Evolutionary conservation across 2,329 filamentous ascomycete genomes (phyloP).

Genomic region (Polytolypa hystricis): DNA sequence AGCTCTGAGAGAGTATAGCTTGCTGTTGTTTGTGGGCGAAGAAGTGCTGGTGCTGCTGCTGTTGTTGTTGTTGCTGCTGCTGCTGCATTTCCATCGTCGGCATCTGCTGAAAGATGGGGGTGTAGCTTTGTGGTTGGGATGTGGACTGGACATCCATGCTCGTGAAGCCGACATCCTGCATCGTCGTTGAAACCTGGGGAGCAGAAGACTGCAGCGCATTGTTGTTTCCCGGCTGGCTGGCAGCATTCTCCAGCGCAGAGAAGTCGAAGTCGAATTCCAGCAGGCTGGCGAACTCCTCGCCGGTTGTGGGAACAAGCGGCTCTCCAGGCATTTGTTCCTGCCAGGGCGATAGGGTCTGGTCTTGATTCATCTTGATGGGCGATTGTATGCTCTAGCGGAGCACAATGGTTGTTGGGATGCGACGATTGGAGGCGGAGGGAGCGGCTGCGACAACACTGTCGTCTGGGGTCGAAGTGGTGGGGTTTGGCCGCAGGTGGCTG

Average conservation of each 20-base stretch:
- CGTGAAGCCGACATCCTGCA: conserved; percentile 8
- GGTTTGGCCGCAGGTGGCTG: conserved; percentile 14
- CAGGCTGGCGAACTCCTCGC: conserved; percentile 40
- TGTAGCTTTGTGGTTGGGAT: conserved; percentile 5
- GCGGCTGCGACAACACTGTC: no score
- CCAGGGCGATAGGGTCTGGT: conserved; percentile 28
- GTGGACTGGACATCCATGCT: conserved; percentile 9
- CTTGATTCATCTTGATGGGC: conserved; percentile 27
- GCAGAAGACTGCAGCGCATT: conserved; percentile 25
- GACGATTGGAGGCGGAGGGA: no score
- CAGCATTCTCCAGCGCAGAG: conserved; percentile 28
- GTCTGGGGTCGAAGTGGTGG: background rate
- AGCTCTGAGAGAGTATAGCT: conserved; percentile 10
- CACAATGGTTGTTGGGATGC: background rate
- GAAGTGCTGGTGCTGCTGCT: conserved; percentile 17
- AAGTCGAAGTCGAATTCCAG: conserved; percentile 40
- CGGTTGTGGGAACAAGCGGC: conserved; percentile 26
- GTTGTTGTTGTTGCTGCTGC: conserved; percentile 2
- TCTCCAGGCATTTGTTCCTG: conserved; percentile 29
- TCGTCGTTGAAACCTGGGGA: conserved; percentile 9
- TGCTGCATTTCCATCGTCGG: conserved; percentile 10
- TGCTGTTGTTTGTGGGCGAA: conserved; percentile 18
- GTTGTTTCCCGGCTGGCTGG: conserved; percentile 25
- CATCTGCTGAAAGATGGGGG: conserved; percentile 6
- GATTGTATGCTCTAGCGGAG: background rate